Conservation (phyloP, 2,329 filamentous ascomycete species). For the Fusarium floridanum region DNA sequence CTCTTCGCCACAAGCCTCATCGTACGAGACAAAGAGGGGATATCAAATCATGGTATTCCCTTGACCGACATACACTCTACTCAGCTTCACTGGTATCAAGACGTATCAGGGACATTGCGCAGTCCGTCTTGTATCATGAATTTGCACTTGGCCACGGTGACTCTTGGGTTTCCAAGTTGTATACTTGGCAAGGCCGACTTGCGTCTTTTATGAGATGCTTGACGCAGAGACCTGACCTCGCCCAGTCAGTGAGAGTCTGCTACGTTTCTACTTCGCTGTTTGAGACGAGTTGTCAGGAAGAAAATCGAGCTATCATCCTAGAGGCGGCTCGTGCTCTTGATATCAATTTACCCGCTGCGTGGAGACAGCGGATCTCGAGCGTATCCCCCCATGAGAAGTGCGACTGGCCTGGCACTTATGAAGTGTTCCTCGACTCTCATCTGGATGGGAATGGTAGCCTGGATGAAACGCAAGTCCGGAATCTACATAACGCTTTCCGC, state of each 20-base stretch:
- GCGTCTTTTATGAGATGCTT: conserved; percentile 12
- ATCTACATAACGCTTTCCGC: not conserved
- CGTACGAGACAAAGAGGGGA: not conserved
- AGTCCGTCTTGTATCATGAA: conserved; percentile 10
- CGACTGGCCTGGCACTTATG: not conserved
- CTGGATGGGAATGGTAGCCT: not conserved
- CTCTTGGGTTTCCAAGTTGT: not conserved
- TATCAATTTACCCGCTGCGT: not conserved
- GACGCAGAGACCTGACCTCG: not conserved
- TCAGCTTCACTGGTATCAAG: not conserved
- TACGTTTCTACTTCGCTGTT: not conserved
- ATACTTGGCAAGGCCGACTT: conserved; percentile 6
- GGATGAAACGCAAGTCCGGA: not conserved
- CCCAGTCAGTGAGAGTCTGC: not conserved
- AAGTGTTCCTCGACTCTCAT: not conserved
- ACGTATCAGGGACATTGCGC: not conserved
- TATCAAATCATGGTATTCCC: not conserved
- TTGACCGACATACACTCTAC: not conserved
- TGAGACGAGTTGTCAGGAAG: not conserved
- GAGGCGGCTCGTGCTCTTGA: not conserved
- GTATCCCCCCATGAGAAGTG: not conserved
- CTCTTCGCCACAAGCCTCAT: not conserved
- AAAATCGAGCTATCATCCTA: not conserved
- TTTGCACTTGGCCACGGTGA: conserved; percentile 13
- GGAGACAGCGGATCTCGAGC: not conserved